Evolutionary conservation across 345 rosid species (phyloP), one percentile per base, ranked within the genome.

Genomic region (Raphanus raphanistrum): DNA sequence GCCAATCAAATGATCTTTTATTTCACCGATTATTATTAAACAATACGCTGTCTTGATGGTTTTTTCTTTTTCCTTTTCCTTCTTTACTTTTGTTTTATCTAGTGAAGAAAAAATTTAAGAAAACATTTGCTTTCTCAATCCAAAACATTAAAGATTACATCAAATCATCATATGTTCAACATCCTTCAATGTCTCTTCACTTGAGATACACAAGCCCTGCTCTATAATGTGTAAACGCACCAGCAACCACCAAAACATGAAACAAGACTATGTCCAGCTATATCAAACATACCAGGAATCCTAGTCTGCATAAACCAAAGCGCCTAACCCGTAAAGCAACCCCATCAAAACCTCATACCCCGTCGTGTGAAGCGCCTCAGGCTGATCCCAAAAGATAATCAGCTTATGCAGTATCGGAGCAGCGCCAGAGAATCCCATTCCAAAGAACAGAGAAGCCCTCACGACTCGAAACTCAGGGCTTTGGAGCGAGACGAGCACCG

Each of bases 191-290:
- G 60, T 89, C 98, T 62, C 97, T 83, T 98, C 98, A 92, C 43
- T 79, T 89, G 12, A 92, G 90, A 84, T 94, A 89, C 63, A 94
- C 85, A 66, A 92, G 81, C 38, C 97, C 97, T 3, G 98, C 97
- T 21, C 78, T 90, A 70, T 92, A 94, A 43, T 94, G 98, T 6
- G 95, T 86, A 52, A 87, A 92, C 0, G 97, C 98, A 57, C 97
- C 97, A 11, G 98, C 97, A 58, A 92, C 89, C 1, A 94, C 96
- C 63, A 92, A 57, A 58, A 92, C 28, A 76, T 92, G 98, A 80
- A 94, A 94, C 62, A 92, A 87, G 98, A 68, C 98, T 94, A 54
- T 94, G 97, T 65, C 98, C 97, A 6, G 97, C 97, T 73, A 94
- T 88, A 86, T 94, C 98, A 15, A 92, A 92, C 69, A 87, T 92